Evolutionary conservation across 108 stramenopile species (phyloP), one percentile per base, ranked within the genome.

Genomic region (Nitzschia sp.): DNA sequence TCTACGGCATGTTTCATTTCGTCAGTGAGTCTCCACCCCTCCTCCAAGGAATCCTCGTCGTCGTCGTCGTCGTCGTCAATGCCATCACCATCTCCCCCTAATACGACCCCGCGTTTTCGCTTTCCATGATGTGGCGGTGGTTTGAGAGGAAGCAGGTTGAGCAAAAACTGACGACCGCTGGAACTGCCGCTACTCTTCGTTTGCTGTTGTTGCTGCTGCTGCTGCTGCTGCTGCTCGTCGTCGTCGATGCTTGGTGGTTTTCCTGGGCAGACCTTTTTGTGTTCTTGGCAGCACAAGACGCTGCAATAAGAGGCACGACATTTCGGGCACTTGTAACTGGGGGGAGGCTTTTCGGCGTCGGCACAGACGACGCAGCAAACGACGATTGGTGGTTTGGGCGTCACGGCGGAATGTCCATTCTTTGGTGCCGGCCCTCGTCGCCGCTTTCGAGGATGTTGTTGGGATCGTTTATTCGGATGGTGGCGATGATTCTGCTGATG

Each of bases 301-400:
- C 80, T 85, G 68, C 92, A 93, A 64, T 87, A 93, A 29, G 82
- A 69, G 3, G 73, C 68, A 2, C 87, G 77, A 58, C 92, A 93
- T 72, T 90, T 90, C 29, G 92, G 92, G 59, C 89, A 90, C 66
- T 93, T 93, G 80, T 93, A 93, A 48, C 80, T 89, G 55, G 72
- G 75, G 33, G n/a, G n/a, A n/a, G 52, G 57, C 50, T 79, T 77
- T 17, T 54, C 57, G 1, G 69, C 57, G 17, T 58, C 36, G 31
- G n/a, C 2, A 46, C 72, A 73, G 22, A 73, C 47, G 33, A 27
- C 55, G 64, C 72, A 73, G 11, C 25, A 30, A 4, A 55, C 30
- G 19, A 47, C 19, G 1, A 23, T 19, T 16, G 44, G 50, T 22
- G 25, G 17, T 55, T 19, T n/a, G 13, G 64, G 52, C n/a, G n/a